phyloP scores from a whole-genome alignment of 73 alveolate species.

The Symbiodinium pilosum region DNA sequence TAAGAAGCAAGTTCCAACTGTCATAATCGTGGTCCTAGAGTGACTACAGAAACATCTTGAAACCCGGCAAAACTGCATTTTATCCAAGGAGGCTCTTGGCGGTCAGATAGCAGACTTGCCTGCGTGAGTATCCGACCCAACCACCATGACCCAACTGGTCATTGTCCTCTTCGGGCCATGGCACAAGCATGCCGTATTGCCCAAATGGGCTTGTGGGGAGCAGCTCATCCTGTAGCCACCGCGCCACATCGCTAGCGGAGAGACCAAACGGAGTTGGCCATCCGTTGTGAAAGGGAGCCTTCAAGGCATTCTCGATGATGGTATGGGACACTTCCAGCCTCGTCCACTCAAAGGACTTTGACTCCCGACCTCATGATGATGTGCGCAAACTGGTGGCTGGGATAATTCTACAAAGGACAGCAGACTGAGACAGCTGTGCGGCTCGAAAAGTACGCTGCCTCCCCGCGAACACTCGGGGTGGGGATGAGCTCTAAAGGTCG shows the following conservation, averaged over 20 bases:
- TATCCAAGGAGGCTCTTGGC: too few relatives aligned
- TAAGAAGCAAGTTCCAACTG: too few relatives aligned
- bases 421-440: not conserved
- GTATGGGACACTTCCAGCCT: not conserved
- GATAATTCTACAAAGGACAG: too few relatives aligned
- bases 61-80: too few relatives aligned
- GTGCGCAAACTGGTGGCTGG: too few relatives aligned
- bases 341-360: slow-evolving; percentile 11
- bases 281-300: not conserved
- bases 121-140: slow-evolving; percentile 61
- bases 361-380: not conserved
- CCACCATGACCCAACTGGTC: slow-evolving; percentile 92
- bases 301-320: not conserved
- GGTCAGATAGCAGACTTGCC: slow-evolving; percentile 61
- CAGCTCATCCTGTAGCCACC: slow-evolving; percentile 4
- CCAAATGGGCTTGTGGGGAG: not conserved
- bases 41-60: too few relatives aligned
- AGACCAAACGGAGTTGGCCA: not conserved
- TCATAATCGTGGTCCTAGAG: too few relatives aligned
- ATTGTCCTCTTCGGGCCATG: slow-evolving; percentile 71
- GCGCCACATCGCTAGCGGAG: not conserved
- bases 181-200: slow-evolving; percentile 33
- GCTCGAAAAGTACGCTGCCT: not conserved
- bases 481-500: not conserved
- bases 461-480: not conserved